Base-by-base conservation (phyloP, 2,329 filamentous ascomycete genomes). In the Graphilbum fragrans region DNA sequence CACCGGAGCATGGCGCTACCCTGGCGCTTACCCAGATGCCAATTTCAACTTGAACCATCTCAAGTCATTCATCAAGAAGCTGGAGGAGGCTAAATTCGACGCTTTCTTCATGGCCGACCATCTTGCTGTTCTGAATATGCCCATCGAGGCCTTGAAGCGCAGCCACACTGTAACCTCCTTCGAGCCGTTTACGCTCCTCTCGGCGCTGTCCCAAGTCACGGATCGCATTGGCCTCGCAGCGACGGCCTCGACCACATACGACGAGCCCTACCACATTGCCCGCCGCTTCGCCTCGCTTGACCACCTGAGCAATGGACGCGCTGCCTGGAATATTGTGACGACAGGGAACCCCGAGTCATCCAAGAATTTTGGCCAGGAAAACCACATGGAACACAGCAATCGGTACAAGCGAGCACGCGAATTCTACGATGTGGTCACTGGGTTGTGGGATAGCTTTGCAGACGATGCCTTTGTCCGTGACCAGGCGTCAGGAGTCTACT, bases 151-250 rank as follows among this genome's bases (percentile, higher is more conserved):
- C 2, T 58, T 76, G 11, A 70, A 70, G 48, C 66, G 71, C 23
- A 74, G 69, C 45, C 72, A 76, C 41, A 76, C 72, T 0, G 67
- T 72, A 1, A 74, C 70, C 0, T 74, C 70, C 0, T 75, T 74
- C 44, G 71, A 75, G 48, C 70, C 69, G 0, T 72, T 72, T 48
- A 72, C 69, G 0, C 52, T 72, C 10, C 32, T 46, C 4, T 44
- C 41, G 3, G 45, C 45, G 11, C 29, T 46, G 36, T 37, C 41
- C 1, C 35, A 35, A 7, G 45, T 40, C 20, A 46, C 45, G 3
- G 37, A 44, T 32, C 38, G 39, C 18, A 41, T 46, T 7, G 41
- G 41, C 5, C 39, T 46, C 5, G 45, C 35, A 3, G 42, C 42
- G 2, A 46, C 45, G 18, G 36, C 41, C 4, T 37, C 22, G 17